Conservation (phyloP, 768 basidiomycete genomes). For the Suillus sp. region DNA sequence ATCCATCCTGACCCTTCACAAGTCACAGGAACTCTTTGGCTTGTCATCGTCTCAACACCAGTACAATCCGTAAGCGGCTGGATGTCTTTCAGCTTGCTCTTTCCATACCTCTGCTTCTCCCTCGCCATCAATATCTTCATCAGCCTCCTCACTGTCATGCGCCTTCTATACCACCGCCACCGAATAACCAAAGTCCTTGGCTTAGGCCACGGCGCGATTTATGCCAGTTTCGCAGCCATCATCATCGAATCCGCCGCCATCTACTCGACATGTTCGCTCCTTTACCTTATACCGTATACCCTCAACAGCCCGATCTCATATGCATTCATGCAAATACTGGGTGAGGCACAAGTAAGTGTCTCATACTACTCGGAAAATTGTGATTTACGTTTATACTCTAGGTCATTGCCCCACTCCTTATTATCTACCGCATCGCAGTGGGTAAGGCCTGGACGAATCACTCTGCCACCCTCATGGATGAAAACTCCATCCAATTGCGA, state of each 20-base stretch:
- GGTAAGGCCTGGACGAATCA: conserved; percentile 44
- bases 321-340: conserved; percentile 34
- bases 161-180: conserved; percentile 32
- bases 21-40: conserved; percentile 35
- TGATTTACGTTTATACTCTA: conserved; percentile 20
- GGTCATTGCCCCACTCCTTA: conserved; percentile 50
- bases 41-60: conserved; percentile 30
- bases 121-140: conserved; percentile 35
- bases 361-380: not conserved
- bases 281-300: conserved; percentile 35
- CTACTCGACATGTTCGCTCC: conserved; percentile 34
- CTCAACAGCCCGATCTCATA: conserved; percentile 26
- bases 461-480: conserved; percentile 14
- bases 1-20: not conserved
- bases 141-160: conserved; percentile 33
- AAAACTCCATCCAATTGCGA: conserved; percentile 16
- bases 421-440: conserved; percentile 49
- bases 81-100: conserved; percentile 37
- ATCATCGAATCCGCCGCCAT: conserved; percentile 37
- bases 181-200: conserved; percentile 31
- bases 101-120: conserved; percentile 37
- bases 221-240: conserved; percentile 37
- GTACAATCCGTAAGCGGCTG: conserved; percentile 19
- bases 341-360: conserved; percentile 30
- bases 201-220: conserved; percentile 27